phyloP scores from a whole-genome alignment of 176 grass and related monocot genomes.

The Alopecurus myosuroides region DNA sequence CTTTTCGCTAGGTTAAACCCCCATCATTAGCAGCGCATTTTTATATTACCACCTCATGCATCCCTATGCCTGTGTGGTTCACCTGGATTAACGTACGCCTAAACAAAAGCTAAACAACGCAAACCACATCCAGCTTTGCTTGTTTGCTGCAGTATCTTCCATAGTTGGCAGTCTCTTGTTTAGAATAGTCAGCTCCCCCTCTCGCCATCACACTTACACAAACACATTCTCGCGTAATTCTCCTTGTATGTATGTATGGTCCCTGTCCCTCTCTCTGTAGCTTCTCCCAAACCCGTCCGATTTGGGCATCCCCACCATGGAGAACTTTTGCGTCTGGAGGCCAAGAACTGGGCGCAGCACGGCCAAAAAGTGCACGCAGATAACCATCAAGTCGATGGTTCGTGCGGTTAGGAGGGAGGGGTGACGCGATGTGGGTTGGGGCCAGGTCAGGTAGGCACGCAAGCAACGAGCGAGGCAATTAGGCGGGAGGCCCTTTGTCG shows the following conservation, averaged over 20 bases:
- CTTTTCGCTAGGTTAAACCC: conserved; percentile 3
- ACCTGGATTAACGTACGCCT: neutral
- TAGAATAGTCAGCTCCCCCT: neutral
- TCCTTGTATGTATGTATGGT: neutral
- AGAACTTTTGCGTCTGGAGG: neutral
- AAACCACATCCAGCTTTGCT: neutral
- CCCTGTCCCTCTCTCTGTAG: neutral
- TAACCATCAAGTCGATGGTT: neutral
- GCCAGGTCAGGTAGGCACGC: neutral
- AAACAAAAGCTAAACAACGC: neutral
- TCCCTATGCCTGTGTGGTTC: neutral
- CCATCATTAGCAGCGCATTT: conserved; percentile 29
- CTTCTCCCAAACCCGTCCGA: neutral
- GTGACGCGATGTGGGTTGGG: neutral
- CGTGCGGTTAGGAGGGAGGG: neutral
- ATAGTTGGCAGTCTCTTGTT: neutral
- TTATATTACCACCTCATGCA: conserved; percentile 9
- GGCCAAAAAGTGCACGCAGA: neutral
- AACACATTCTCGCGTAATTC: neutral
- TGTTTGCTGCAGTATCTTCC: too few species aligned
- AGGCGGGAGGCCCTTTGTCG: conserved; percentile 9
- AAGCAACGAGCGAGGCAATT: conserved; percentile 7
- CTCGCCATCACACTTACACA: neutral
- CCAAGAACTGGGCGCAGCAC: neutral
- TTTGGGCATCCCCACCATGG: neutral